phyloP scores from a whole-genome alignment of 2,329 filamentous ascomycete species.

The Chrysoporthe cubensis region DNA sequence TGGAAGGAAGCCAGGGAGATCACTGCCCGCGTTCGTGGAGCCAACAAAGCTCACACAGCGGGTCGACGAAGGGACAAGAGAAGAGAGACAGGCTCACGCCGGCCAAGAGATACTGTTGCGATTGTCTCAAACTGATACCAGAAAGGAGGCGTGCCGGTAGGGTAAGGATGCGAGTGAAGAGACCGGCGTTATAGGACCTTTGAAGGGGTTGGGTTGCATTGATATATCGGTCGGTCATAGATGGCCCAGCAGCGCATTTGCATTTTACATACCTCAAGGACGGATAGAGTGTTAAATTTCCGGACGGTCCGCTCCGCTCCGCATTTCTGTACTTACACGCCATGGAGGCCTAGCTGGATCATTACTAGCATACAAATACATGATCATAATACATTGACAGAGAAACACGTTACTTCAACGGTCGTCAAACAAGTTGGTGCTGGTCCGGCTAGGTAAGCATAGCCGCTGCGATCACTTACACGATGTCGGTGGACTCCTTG shows the following conservation, averaged over 20 bases:
- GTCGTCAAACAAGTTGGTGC: not conserved
- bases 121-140: not conserved
- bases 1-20: not conserved
- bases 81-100: slow-evolving; percentile 1
- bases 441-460: not conserved
- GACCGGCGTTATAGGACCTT: slow-evolving; percentile 10
- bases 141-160: not conserved
- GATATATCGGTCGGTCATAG: slow-evolving; percentile 14
- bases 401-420: not conserved
- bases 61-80: not conserved
- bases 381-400: not conserved
- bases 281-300: not conserved
- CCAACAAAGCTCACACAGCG: not conserved
- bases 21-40: not conserved
- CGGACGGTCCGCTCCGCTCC: not conserved
- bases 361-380: slow-evolving; percentile 8
- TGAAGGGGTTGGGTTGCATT: slow-evolving; percentile 4
- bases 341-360: not conserved
- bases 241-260: slow-evolving; percentile 17
- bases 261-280: slow-evolving; percentile 6
- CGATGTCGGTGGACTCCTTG: slow-evolving; percentile 11
- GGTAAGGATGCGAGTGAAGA: not conserved
- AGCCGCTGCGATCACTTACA: slow-evolving; percentile 15
- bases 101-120: not conserved
- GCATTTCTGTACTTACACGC: not conserved